Conservation (phyloP, 164 flowering plant species). For the Piper longum region DNA sequence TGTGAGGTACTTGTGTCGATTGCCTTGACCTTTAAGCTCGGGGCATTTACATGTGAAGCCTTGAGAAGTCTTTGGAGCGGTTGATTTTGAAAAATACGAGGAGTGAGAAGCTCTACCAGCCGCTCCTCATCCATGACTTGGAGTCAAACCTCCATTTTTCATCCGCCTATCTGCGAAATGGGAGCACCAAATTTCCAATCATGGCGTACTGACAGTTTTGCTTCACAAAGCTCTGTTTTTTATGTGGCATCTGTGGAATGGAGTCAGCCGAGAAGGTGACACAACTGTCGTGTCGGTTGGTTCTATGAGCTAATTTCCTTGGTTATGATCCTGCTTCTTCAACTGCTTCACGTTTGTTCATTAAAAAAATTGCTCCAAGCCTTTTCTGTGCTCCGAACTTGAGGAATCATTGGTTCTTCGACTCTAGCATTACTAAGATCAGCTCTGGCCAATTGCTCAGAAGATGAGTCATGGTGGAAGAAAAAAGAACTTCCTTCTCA, state of each 20-base stretch:
- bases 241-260: background rate
- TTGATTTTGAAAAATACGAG: no score
- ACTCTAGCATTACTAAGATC: background rate
- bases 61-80: no score
- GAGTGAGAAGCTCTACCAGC: background rate
- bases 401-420: background rate
- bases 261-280: background rate
- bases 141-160: no score
- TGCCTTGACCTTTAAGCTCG: no score
- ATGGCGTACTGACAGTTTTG: background rate
- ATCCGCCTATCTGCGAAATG: background rate
- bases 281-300: background rate
- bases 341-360: no score
- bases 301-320: background rate
- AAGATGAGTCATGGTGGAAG: constrained; percentile 17
- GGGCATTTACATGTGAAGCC: no score
- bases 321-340: background rate
- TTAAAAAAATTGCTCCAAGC: background rate
- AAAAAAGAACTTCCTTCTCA: constrained; percentile 35
- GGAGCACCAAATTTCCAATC: background rate
- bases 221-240: background rate
- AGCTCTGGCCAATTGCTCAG: background rate
- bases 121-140: no score
- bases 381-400: background rate
- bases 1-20: no score